A percentile compares a stretch with the other conserved stretches of the same genome.
These are phyloP conservation scores for Pascua guehoae DNA, from an alignment of 1,284 basidiomycete species.

Conservation along the genomic window DNA sequence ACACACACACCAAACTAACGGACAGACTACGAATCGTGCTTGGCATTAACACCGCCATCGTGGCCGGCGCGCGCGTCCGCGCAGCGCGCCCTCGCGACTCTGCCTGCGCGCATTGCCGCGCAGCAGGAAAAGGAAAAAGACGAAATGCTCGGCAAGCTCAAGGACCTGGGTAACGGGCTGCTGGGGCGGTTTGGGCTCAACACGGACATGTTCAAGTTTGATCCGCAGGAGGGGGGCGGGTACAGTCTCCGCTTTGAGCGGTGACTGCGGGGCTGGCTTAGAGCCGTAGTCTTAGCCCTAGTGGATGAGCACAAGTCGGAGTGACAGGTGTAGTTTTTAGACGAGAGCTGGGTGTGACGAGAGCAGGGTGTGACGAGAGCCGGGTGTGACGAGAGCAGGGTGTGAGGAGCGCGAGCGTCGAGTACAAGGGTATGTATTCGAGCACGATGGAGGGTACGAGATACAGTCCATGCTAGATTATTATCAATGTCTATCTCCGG, in stretches of 20 bases:
- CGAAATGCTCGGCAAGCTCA: slow-evolving; percentile 90
- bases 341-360: too few species aligned
- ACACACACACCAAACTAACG: slow-evolving; percentile 10
- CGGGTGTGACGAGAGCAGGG: too few species aligned
- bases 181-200: slow-evolving; percentile 86
- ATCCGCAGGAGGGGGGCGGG: slow-evolving; percentile 84
- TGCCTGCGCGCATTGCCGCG: slow-evolving; percentile 62
- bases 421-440: too few species aligned
- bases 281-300: not conserved
- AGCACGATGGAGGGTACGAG: too few species aligned
- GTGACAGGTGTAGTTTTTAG: not conserved
- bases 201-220: slow-evolving; percentile 92
- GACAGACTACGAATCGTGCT: slow-evolving; percentile 74
- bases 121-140: slow-evolving; percentile 83
- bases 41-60: slow-evolving; percentile 55
- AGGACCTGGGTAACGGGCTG: slow-evolving; percentile 84
- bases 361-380: too few species aligned
- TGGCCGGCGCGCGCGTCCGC: slow-evolving; percentile 57
- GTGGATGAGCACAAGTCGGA: not conserved
- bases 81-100: slow-evolving; percentile 53
- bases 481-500: slow-evolving; percentile 56
- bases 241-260: slow-evolving; percentile 83
- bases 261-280: too few species aligned
- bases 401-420: not conserved
- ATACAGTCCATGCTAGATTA: slow-evolving; percentile 2